phyloP scores from a whole-genome alignment of 805 yeast species.

The Hanseniaspora thailandica region DNA sequence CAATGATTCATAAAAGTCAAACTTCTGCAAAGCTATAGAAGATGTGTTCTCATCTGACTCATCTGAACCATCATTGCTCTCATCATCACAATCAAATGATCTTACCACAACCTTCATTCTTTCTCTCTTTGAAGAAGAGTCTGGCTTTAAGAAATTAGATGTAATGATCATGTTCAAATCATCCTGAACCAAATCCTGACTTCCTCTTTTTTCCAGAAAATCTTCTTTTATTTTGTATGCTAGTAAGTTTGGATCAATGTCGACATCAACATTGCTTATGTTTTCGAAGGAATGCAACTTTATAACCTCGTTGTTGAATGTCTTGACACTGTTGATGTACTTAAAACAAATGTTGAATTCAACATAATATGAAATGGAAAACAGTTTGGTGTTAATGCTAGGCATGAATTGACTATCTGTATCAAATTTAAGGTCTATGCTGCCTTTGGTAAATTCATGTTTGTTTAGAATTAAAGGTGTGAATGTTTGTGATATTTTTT shows the following conservation, averaged over 20 bases:
- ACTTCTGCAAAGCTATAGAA: neutral
- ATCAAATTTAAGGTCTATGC: neutral
- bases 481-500: conserved; percentile 4
- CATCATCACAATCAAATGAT: neutral
- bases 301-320: neutral
- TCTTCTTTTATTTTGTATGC: conserved; percentile 10
- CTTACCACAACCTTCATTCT: neutral
- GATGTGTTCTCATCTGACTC: neutral
- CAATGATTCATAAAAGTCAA: neutral
- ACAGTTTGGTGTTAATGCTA: neutral
- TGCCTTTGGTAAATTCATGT: conserved; percentile 6
- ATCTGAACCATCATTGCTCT: neutral
- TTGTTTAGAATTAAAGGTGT: conserved; percentile 6
- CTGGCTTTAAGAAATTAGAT: neutral
- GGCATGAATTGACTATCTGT: conserved; percentile 1
- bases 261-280: neutral
- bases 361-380: conserved; percentile 3
- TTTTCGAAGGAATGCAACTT: neutral
- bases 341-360: conserved; percentile 1
- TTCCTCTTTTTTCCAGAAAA: conserved; percentile 2
- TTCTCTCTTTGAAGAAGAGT: neutral
- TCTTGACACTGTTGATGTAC: neutral
- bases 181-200: neutral
- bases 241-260: conserved; percentile 4
- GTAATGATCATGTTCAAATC: conserved; percentile 2